Evolutionary conservation across 257 asterid genomes (phyloP).

Genomic region (Datura wrightii): DNA sequence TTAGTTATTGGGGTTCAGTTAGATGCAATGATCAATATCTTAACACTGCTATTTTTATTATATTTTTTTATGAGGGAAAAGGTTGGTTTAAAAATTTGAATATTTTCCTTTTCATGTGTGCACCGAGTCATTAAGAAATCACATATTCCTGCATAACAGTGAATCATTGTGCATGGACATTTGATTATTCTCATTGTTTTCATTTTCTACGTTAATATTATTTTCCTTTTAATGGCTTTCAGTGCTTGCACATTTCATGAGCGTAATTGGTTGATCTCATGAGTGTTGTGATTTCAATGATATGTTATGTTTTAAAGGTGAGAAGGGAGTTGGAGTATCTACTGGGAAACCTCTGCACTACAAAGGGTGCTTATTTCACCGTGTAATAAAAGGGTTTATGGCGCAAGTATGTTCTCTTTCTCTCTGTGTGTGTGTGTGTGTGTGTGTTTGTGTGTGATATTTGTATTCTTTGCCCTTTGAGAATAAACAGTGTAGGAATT

Average conservation of each 20-base stretch:
- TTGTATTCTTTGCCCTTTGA: slow-evolving; percentile 7
- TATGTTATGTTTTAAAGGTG: slow-evolving; percentile 61
- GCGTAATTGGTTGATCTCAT: slow-evolving; percentile 20
- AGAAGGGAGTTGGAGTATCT: slow-evolving; percentile 80
- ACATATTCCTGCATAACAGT: not conserved
- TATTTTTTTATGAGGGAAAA: not conserved
- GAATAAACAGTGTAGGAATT: slow-evolving; percentile 5
- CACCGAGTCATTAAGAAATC: not conserved
- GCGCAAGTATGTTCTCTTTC: slow-evolving; percentile 69
- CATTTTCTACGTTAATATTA: not conserved
- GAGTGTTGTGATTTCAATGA: slow-evolving; percentile 9
- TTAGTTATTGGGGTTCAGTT: not conserved
- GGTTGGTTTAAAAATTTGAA: not conserved
- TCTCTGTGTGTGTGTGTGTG: not conserved
- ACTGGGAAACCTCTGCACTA: slow-evolving; percentile 93
- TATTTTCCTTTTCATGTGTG: not conserved
- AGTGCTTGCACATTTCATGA: not conserved
- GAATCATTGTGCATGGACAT: not conserved
- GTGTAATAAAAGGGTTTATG: slow-evolving; percentile 96
- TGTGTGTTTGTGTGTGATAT: not conserved
- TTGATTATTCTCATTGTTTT: not conserved
- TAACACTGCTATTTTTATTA: not conserved
- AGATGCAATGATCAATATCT: not conserved
- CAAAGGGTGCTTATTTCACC: slow-evolving; percentile 89
- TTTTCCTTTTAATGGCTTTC: not conserved